Evolutionary conservation across 139 green algal species (phyloP).

Genomic region (Coelastrella sp.): DNA sequence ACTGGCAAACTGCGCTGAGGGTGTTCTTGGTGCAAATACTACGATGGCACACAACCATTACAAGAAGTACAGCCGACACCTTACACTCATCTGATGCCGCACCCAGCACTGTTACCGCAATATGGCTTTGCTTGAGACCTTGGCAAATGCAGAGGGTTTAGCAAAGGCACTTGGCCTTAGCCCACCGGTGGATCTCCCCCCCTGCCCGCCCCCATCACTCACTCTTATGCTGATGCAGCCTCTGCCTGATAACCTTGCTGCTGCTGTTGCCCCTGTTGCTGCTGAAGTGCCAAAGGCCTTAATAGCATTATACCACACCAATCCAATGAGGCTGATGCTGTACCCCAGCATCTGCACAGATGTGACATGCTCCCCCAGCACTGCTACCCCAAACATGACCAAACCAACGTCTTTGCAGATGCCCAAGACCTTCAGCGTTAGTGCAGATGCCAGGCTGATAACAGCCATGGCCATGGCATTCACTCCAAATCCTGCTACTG

Average conservation of each 20-base stretch:
- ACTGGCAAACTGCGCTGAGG: too few relatives aligned
- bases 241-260: neutral
- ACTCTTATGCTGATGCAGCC: neutral
- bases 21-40: too few relatives aligned
- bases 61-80: too few relatives aligned
- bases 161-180: neutral
- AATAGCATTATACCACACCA: constrained; percentile 42
- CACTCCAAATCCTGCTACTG: constrained; percentile 28
- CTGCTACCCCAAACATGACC: constrained; percentile 7
- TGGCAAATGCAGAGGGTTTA: neutral
- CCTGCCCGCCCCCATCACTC: neutral
- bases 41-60: too few relatives aligned
- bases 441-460: constrained; percentile 27
- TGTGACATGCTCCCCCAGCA: constrained; percentile 12
- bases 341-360: constrained; percentile 10
- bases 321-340: neutral
- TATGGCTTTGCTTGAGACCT: neutral
- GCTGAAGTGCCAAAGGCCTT: constrained; percentile 7
- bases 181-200: neutral
- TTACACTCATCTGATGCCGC: too few relatives aligned
- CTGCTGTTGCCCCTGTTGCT: neutral
- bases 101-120: neutral
- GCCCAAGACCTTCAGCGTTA: constrained; percentile 39
- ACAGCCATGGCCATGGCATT: constrained; percentile 38
- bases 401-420: constrained; percentile 45